A percentile compares a stretch with the other conserved stretches of the same genome.
These are phyloP conservation scores for Rosa hybrid DNA, from an alignment of 331 rosid genomes.

Conservation along the genomic window DNA sequence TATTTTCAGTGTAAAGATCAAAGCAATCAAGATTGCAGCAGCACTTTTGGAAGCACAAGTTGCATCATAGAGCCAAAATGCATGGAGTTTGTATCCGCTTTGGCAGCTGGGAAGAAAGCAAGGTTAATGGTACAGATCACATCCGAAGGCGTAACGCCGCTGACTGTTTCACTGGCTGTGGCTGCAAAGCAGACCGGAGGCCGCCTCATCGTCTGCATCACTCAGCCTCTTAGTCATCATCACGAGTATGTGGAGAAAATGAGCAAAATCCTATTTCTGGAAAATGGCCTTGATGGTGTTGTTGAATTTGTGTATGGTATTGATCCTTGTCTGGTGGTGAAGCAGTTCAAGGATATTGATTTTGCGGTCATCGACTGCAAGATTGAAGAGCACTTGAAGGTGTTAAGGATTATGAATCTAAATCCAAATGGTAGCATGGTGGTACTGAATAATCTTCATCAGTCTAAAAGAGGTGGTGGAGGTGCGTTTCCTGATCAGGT, in stretches of 20 bases:
- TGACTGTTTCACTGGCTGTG: constrained; percentile 24
- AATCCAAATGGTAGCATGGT: constrained; percentile 24
- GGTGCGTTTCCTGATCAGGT: constrained; percentile 14
- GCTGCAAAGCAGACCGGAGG: constrained; percentile 38
- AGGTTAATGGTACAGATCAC: constrained; percentile 21
- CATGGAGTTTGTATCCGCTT: constrained; percentile 25
- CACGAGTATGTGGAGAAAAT: constrained; percentile 1
- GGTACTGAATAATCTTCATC: constrained; percentile 10
- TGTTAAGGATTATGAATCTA: constrained; percentile 20
- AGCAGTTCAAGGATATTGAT: constrained; percentile 13
- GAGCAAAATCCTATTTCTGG: neutral
- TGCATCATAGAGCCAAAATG: constrained; percentile 20
- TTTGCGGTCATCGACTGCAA: constrained; percentile 31
- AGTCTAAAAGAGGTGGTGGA: neutral
- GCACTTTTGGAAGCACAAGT: neutral
- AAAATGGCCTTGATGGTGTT: constrained; percentile 12
- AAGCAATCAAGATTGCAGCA: neutral
- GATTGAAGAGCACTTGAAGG: constrained; percentile 7
- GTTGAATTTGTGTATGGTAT: constrained; percentile 13
- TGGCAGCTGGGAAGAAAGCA: constrained; percentile 34
- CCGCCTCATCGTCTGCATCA: constrained; percentile 21
- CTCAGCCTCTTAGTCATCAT: neutral
- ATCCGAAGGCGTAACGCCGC: constrained; percentile 19
- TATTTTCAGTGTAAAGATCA: neutral
- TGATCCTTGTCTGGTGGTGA: constrained; percentile 23